Conservation (phyloP, 441 rosid genomes). For the Syzygium malaccense region DNA sequence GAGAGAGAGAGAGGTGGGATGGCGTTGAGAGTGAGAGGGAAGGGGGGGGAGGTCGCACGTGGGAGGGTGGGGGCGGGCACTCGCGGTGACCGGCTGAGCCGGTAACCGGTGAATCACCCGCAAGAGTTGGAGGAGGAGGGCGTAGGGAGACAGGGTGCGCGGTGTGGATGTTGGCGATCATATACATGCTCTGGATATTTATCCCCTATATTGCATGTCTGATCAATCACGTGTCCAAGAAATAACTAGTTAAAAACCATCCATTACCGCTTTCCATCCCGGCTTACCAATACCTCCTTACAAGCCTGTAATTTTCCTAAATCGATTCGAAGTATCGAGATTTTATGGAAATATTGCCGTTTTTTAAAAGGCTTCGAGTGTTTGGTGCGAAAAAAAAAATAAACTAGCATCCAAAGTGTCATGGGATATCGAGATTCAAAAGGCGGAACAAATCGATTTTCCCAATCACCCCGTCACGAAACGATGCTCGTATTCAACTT, state of each 20-base stretch:
- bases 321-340: neutral
- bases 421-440: too few species aligned
- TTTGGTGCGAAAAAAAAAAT: neutral
- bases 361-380: neutral
- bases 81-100: constrained; percentile 17
- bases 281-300: neutral
- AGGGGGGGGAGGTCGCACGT: constrained; percentile 18
- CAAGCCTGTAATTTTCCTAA: neutral
- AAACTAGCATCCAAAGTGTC: neutral
- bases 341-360: neutral
- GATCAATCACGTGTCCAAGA: neutral
- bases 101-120: constrained; percentile 29
- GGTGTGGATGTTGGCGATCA: constrained; percentile 3
- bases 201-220: neutral
- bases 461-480: neutral
- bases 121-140: neutral
- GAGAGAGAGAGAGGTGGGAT: constrained; percentile 10
- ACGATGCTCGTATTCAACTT: neutral
- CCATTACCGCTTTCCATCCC: neutral
- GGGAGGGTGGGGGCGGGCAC: constrained; percentile 12
- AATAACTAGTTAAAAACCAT: neutral
- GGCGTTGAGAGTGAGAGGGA: neutral
- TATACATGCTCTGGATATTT: neutral
- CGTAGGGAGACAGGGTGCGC: constrained; percentile 24
- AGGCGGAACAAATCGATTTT: neutral